phyloP scores from a whole-genome alignment of 2,329 filamentous ascomycete species.

The Sporothrix luriei region DNA sequence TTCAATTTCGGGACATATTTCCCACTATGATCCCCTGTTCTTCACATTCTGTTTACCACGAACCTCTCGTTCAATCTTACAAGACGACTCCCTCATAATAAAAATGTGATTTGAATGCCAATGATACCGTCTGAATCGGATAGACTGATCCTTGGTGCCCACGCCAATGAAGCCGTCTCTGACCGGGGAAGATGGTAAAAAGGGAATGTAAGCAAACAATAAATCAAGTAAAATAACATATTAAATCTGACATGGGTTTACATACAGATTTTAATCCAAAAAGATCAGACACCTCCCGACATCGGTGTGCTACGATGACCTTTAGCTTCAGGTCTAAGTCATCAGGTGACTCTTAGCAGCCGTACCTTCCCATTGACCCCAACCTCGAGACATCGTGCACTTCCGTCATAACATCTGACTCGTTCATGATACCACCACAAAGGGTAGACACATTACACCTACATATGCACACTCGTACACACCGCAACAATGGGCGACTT shows the following conservation, averaged over 20 bases:
- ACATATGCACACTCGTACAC: background rate
- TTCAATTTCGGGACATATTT: background rate
- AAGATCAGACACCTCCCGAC: background rate
- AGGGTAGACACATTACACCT: background rate
- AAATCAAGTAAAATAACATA: background rate
- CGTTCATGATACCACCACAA: background rate
- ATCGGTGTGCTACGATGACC: background rate
- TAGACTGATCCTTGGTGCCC: background rate
- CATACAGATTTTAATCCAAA: too few species aligned
- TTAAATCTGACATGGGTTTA: background rate
- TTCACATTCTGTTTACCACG: too few species aligned
- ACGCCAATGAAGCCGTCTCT: background rate
- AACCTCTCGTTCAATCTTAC: background rate
- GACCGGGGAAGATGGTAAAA: background rate
- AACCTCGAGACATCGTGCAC: background rate
- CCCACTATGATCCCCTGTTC: background rate
- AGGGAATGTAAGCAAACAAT: background rate
- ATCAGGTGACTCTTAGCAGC: slow-evolving; percentile 11
- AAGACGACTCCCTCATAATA: background rate
- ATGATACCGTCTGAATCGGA: background rate
- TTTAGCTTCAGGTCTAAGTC: background rate
- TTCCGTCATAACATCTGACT: background rate
- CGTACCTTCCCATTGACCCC: background rate
- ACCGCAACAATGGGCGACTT: slow-evolving; percentile 30
- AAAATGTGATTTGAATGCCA: background rate